A percentile compares a stretch with the other conserved stretches of the same genome.
phyloP scores from a whole-genome alignment of 305 asterid genomes.

The Andrographis paniculata region DNA sequence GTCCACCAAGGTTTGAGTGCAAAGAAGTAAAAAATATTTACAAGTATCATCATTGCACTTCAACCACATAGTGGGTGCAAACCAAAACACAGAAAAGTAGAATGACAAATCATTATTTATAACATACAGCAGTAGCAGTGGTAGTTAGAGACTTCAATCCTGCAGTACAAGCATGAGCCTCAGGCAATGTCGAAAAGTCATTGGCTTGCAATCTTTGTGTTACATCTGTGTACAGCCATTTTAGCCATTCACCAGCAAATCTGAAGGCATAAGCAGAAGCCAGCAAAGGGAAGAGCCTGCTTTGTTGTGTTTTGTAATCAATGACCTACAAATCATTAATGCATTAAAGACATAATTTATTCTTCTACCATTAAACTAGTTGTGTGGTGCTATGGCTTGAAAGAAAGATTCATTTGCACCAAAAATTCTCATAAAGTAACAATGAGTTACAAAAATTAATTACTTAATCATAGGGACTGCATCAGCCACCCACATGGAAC shows the following conservation, averaged over 20 bases:
- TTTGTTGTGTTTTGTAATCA: constrained; percentile 95
- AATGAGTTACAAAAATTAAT: too few relatives aligned
- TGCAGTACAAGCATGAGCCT: constrained; percentile 98
- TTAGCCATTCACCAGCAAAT: constrained; percentile 97
- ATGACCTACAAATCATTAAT: constrained; percentile 51
- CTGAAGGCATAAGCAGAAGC: constrained; percentile 98
- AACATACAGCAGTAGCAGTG: constrained; percentile 84
- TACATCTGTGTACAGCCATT: constrained; percentile 90
- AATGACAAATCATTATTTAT: constrained; percentile 1
- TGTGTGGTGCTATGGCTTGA: too few relatives aligned
- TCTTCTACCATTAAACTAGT: too few relatives aligned
- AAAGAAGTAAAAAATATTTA: too few relatives aligned
- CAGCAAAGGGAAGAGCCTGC: constrained; percentile 85
- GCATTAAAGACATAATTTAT: not conserved
- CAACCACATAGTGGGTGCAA: not conserved
- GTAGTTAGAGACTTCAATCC: constrained; percentile 98
- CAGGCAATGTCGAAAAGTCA: constrained; percentile 93
- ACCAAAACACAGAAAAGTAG: not conserved
- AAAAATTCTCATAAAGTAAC: too few relatives aligned
- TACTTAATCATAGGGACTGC: too few relatives aligned
- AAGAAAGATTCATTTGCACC: too few relatives aligned
- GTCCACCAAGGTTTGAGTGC: too few relatives aligned
- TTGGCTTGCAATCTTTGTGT: constrained; percentile 65
- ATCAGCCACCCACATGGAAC: too few relatives aligned
- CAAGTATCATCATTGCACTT: too few relatives aligned